Percentiles rank a stretch among this genome's conserved stretches.
These are phyloP conservation scores for Rehmannia glutinosa DNA, from an alignment of 257 asterid genomes.

Conservation along the genomic window DNA sequence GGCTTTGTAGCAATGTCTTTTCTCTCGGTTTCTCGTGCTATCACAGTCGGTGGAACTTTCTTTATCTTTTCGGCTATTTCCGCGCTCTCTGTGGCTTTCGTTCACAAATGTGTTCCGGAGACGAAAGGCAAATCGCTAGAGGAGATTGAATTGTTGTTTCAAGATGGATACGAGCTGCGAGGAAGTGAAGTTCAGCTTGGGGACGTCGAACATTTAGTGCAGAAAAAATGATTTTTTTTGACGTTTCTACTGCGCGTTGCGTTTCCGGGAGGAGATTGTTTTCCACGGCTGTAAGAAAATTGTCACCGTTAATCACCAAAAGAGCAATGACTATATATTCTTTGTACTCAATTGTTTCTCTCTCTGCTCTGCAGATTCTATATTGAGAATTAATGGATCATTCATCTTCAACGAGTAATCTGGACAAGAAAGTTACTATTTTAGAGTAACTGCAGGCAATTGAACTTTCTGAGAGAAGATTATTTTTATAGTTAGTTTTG, in stretches of 20 bases:
- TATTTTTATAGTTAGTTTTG: background rate
- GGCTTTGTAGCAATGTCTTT: slow-evolving; percentile 92
- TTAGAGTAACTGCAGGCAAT: background rate
- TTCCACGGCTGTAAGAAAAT: background rate
- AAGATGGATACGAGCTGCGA: slow-evolving; percentile 39
- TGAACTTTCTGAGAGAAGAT: background rate
- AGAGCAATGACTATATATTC: background rate
- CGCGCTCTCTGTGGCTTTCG: slow-evolving; percentile 60
- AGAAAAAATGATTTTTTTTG: slow-evolving; percentile 31
- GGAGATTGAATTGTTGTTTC: slow-evolving; percentile 75
- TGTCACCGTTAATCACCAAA: too few species aligned
- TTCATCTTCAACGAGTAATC: background rate
- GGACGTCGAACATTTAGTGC: slow-evolving; percentile 69
- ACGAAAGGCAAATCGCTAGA: slow-evolving; percentile 92
- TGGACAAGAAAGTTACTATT: background rate
- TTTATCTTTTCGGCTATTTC: slow-evolving; percentile 56
- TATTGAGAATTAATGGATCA: background rate
- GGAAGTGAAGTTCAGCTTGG: slow-evolving; percentile 61
- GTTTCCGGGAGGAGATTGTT: background rate
- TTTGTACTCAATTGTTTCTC: background rate
- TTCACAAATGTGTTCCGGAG: slow-evolving; percentile 58
- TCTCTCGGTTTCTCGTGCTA: slow-evolving; percentile 63
- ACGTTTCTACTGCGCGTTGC: background rate
- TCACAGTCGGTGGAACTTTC: slow-evolving; percentile 72
- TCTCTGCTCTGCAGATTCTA: background rate